Evolutionary conservation across 164 flowering plant species (phyloP).

Genomic region (Magnolia kwangsiensis): DNA sequence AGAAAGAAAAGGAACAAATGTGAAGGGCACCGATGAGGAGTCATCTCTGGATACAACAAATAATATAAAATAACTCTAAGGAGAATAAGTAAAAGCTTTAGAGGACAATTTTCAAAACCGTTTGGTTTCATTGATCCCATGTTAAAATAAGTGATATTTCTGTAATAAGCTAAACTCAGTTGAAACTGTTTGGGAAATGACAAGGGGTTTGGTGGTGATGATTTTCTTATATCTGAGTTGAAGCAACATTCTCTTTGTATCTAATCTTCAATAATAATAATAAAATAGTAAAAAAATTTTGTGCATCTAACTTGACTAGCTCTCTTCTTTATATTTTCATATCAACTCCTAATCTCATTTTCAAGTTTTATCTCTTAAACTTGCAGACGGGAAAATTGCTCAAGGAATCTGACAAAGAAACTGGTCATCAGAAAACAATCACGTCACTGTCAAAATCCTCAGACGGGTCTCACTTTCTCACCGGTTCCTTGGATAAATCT

Average conservation of each 20-base stretch:
- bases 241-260: not conserved
- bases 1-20: no score
- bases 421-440: constrained; percentile 73
- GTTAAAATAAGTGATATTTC: no score
- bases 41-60: no score
- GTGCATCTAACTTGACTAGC: not conserved
- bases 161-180: no score
- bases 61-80: no score
- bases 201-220: not conserved
- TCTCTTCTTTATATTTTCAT: not conserved
- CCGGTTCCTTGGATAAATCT: constrained; percentile 88
- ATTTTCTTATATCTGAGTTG: not conserved
- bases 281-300: no score
- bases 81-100: no score
- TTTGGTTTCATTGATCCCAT: no score
- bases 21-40: no score
- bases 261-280: no score
- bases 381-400: constrained; percentile 83
- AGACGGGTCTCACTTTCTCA: constrained; percentile 81
- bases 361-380: not conserved
- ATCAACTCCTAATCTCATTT: not conserved
- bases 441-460: constrained; percentile 75
- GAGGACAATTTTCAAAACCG: no score
- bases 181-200: not conserved
- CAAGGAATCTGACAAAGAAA: constrained; percentile 70